Evolutionary conservation across 78 protist species (phyloP).

Genomic region (Dictyostelium purpureum): DNA sequence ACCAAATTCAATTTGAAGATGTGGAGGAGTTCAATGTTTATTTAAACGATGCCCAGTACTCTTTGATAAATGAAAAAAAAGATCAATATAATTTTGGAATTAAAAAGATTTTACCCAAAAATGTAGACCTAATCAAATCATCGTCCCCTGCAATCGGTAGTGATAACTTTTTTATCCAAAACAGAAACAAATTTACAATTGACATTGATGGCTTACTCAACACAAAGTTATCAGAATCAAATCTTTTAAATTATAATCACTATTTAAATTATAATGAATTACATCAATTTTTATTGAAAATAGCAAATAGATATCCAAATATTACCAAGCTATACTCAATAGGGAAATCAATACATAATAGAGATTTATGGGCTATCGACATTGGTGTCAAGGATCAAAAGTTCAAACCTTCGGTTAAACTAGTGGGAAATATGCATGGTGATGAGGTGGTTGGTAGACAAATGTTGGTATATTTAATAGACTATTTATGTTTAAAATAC

Average conservation of each 20-base stretch:
- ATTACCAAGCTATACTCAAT: slow-evolving; percentile 44
- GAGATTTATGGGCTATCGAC: slow-evolving; percentile 45
- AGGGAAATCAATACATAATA: slow-evolving; percentile 24
- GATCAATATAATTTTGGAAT: background rate
- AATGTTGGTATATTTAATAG: slow-evolving; percentile 42
- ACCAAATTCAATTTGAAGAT: background rate
- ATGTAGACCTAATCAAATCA: background rate
- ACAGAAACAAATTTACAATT: background rate
- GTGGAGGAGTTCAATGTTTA: slow-evolving; percentile 2
- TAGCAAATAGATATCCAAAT: background rate
- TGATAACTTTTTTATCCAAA: too few relatives aligned
- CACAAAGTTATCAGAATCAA: background rate
- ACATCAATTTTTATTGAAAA: background rate
- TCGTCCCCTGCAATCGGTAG: too few relatives aligned
- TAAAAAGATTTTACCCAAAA: background rate
- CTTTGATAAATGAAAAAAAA: background rate
- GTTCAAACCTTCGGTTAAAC: slow-evolving; percentile 45
- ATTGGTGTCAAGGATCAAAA: background rate
- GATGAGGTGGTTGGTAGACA: slow-evolving; percentile 86
- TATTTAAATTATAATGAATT: slow-evolving; percentile 3
- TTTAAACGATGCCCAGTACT: background rate
- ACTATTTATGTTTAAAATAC: slow-evolving; percentile 7
- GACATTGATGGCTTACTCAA: too few relatives aligned
- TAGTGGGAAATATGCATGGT: slow-evolving; percentile 91
- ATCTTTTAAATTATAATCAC: background rate